These are phyloP conservation scores for Talaromyces marneffei DNA, from an alignment of 2,329 filamentous ascomycete genomes.

Conservation along the genomic window DNA sequence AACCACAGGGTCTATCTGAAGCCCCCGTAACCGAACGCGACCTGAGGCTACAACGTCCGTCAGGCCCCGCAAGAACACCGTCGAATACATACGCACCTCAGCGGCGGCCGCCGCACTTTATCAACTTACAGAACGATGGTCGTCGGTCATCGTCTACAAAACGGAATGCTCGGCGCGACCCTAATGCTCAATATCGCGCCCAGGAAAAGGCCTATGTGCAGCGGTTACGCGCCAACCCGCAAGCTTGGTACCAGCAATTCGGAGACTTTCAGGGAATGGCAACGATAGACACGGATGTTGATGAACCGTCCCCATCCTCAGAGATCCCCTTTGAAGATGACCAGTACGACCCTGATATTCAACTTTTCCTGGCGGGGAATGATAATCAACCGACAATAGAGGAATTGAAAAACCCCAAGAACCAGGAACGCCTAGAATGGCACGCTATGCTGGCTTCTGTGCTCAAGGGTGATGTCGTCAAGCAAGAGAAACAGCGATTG, in stretches of 20 bases:
- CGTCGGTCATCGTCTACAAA: conserved; percentile 54
- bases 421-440: conserved; percentile 90
- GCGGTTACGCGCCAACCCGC: conserved; percentile 74
- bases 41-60: conserved; percentile 58
- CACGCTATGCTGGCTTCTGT: conserved; percentile 96
- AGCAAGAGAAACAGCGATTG: conserved; percentile 93
- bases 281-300: conserved; percentile 74
- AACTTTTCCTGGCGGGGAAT: conserved; percentile 88
- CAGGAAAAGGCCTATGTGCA: conserved; percentile 95
- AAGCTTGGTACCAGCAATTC: conserved; percentile 61
- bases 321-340: conserved; percentile 78
- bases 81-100: conserved; percentile 71
- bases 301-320: conserved; percentile 83
- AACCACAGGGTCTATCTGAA: conserved; percentile 26
- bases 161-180: conserved; percentile 53
- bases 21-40: conserved; percentile 29
- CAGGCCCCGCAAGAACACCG: conserved; percentile 64
- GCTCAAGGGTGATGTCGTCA: conserved; percentile 90
- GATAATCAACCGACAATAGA: conserved; percentile 83
- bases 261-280: conserved; percentile 63
- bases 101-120: conserved; percentile 50
- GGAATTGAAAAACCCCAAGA: conserved; percentile 80
- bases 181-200: conserved; percentile 67
- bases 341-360: conserved; percentile 81
- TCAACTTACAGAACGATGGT: conserved; percentile 43